Percentiles rank a stretch among this genome's conserved stretches.
Conservation (phyloP, 2,329 filamentous ascomycete genomes). For the Cordyceps cicadae region DNA sequence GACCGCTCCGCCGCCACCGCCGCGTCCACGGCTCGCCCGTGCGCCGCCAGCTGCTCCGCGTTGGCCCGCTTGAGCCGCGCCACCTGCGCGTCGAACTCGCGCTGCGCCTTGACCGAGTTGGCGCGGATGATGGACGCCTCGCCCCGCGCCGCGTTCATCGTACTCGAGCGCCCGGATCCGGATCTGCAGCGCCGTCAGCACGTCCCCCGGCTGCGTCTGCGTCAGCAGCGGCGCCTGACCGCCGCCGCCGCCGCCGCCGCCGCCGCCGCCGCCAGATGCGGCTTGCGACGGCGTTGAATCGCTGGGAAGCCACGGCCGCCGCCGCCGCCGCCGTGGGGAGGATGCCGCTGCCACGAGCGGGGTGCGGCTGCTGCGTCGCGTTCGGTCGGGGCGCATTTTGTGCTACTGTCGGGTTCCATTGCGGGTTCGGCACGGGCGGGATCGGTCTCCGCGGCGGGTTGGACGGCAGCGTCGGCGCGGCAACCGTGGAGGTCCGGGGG, state of each 20-base stretch:
- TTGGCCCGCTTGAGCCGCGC: slow-evolving; percentile 53
- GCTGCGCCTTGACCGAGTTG: slow-evolving; percentile 54
- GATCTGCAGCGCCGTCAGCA: slow-evolving; percentile 41
- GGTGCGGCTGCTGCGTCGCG: slow-evolving; percentile 5
- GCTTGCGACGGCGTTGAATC: slow-evolving; percentile 25
- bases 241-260: neutral
- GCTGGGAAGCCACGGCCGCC: slow-evolving; percentile 19
- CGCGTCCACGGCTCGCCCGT: slow-evolving; percentile 56
- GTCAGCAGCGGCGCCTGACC: slow-evolving; percentile 22
- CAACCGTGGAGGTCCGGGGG: slow-evolving; percentile 16
- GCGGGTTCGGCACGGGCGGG: slow-evolving; percentile 27
- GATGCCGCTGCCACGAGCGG: neutral
- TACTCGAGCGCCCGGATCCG: slow-evolving; percentile 45
- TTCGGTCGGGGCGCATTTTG: slow-evolving; percentile 11
- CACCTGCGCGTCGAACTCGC: slow-evolving; percentile 56
- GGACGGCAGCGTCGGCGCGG: slow-evolving; percentile 21
- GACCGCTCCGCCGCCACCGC: slow-evolving; percentile 57
- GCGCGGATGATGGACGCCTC: slow-evolving; percentile 68
- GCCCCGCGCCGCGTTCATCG: slow-evolving; percentile 56
- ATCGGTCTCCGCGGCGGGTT: slow-evolving; percentile 20
- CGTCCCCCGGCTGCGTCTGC: slow-evolving; percentile 24
- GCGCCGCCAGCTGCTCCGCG: slow-evolving; percentile 54
- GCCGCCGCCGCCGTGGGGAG: neutral
- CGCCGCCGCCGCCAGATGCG: slow-evolving; percentile 17
- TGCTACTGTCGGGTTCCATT: slow-evolving; percentile 30